Conservation (phyloP, 805 yeast genomes). For the Wickerhamomyces chaumierensis region DNA sequence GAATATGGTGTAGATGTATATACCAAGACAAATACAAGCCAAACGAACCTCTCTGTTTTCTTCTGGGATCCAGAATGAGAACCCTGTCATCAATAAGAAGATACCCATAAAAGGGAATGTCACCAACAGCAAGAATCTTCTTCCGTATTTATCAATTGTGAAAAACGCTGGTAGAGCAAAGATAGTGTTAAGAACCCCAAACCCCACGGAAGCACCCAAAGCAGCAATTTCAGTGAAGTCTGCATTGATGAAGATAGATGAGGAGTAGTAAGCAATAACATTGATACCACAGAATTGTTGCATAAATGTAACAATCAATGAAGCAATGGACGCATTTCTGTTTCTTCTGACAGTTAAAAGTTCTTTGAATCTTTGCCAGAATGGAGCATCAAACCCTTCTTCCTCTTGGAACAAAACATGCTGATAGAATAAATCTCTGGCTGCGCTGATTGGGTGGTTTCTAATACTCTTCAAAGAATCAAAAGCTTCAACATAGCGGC, state of each 20-base stretch:
- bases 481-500: constrained; percentile 45
- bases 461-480: constrained; percentile 36
- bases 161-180: constrained; percentile 73
- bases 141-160: constrained; percentile 65
- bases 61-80: constrained; percentile 55
- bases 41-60: constrained; percentile 34
- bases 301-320: constrained; percentile 74
- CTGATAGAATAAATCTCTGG: constrained; percentile 56
- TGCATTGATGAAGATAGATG: constrained; percentile 56
- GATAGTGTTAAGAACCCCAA: constrained; percentile 68
- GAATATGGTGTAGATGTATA: constrained; percentile 55
- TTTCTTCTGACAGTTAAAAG: constrained; percentile 62
- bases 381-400: constrained; percentile 32
- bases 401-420: constrained; percentile 51
- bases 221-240: constrained; percentile 50
- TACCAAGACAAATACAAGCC: constrained; percentile 58
- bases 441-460: constrained; percentile 40
- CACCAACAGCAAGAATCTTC: constrained; percentile 43
- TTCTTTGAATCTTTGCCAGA: constrained; percentile 34
- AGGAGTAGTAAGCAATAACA: constrained; percentile 73
- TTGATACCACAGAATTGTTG: constrained; percentile 85
- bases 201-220: constrained; percentile 71
- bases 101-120: constrained; percentile 51
- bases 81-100: constrained; percentile 46
- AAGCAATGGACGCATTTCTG: constrained; percentile 67